Evolutionary conservation across 2,329 filamentous ascomycete genomes (phyloP), one percentile per base, ranked within the genome.

Genomic region (Aspergillus ochraceus): DNA sequence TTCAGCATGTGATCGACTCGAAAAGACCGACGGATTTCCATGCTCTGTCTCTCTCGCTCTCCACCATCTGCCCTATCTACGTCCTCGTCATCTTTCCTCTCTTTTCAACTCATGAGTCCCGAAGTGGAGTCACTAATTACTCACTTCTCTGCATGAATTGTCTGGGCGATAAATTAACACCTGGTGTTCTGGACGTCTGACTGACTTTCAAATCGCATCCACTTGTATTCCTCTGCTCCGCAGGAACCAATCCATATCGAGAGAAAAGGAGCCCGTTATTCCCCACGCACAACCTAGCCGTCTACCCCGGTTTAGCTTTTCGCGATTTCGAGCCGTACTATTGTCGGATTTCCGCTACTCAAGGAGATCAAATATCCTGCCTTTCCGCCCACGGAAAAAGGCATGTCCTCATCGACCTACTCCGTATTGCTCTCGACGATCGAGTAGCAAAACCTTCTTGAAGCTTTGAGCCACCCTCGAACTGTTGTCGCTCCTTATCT

Each of bases 1-100:
- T 36, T 74, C 74, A 67, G 68, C 73, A 75, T 75, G 73, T 75
- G 73, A 75, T 74, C 60, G 62, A 56, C 54, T 64, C 52, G 58
- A 67, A 66, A 64, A 62, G 63, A 59, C 66, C 66, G 68, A 66
- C 54, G 60, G 26, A 54, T 55, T 64, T 64, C 64, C 65, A 63
- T 67, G 60, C 54, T 58, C 49, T 66, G 6, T 9, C 26, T 29
- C 26, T 29, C 26, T 29, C 26, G 11, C 32, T 42, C 62, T 63
- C 60, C 63, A 55, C 61, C 54, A 54, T 63, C 52, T 59, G 24
- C 20, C 20, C 52, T 57, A 60, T 67, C 67, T 66, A 66, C 68
- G 66, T 64, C 57, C 52, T 53, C 53, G 42, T 59, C 55, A 61
- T 62, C 39, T 61, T 50, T 56, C 50, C 45, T 56, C 45, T 39